Evolutionary conservation across 345 rosid genomes (phyloP).

Genomic region (Diplotaxis tenuifolia): DNA sequence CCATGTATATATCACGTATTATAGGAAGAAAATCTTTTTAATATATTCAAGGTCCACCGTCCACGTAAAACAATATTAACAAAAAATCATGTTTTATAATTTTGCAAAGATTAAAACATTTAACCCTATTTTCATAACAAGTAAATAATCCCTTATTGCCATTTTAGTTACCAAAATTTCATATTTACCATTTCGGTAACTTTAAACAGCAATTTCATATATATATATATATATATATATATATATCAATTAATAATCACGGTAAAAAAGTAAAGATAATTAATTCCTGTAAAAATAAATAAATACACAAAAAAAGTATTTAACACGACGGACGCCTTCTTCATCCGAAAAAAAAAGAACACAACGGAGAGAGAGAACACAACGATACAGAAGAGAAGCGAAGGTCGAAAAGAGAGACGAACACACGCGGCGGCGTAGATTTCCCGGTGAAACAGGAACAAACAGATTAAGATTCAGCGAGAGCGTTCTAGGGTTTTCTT

Average conservation of each 20-base stretch:
- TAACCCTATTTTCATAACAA: not conserved
- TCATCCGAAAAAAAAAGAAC: slow-evolving; percentile 51
- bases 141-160: not conserved
- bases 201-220: not conserved
- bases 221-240: too few relatives aligned
- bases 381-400: slow-evolving; percentile 36
- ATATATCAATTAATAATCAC: not conserved
- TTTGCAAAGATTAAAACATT: not conserved
- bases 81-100: too few relatives aligned
- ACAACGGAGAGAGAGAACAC: slow-evolving; percentile 38
- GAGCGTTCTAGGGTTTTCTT: slow-evolving; percentile 36
- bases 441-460: slow-evolving; percentile 31
- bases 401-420: slow-evolving; percentile 27
- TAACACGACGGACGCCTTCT: slow-evolving; percentile 52
- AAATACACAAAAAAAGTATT: slow-evolving; percentile 10
- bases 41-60: not conserved
- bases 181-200: not conserved
- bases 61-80: not conserved
- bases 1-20: too few relatives aligned
- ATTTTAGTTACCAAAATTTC: not conserved
- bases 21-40: not conserved
- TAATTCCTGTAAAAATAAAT: not conserved
- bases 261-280: not conserved
- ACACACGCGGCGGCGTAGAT: slow-evolving; percentile 33
- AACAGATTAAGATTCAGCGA: slow-evolving; percentile 38